A percentile compares a stretch with the other conserved stretches of the same genome.
Evolutionary conservation across 176 grass and related monocot species (phyloP).

Genomic region (Raddia guianensis): DNA sequence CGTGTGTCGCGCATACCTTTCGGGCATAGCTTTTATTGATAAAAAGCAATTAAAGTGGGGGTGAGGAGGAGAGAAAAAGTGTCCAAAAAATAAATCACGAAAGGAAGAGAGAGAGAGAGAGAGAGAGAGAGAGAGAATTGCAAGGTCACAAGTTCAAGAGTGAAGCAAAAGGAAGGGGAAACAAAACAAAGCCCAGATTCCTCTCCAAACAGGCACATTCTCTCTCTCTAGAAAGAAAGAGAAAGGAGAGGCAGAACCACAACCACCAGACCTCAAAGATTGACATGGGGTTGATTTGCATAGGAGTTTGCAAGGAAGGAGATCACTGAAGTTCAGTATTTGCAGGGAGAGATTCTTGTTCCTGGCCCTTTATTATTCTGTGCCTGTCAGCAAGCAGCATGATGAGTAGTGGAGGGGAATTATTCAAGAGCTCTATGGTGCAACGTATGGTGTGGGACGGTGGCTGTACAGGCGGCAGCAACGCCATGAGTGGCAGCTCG

Average conservation of each 20-base stretch:
- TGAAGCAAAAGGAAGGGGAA: conserved; percentile 51
- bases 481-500: conserved; percentile 43
- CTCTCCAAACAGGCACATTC: conserved; percentile 45
- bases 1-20: conserved; percentile 41
- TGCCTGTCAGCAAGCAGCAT: conserved; percentile 40
- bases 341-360: background rate
- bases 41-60: conserved; percentile 47
- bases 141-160: conserved; percentile 44
- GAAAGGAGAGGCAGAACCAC: conserved; percentile 39
- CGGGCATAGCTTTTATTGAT: conserved; percentile 35
- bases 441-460: conserved; percentile 63
- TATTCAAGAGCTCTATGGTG: conserved; percentile 64
- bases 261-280: conserved; percentile 42
- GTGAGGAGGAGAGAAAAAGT: background rate
- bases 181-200: conserved; percentile 70
- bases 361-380: background rate
- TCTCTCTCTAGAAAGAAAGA: conserved; percentile 39
- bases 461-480: conserved; percentile 36
- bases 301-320: conserved; percentile 44
- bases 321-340: conserved; percentile 12
- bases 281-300: conserved; percentile 42
- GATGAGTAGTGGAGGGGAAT: conserved; percentile 61
- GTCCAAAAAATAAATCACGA: conserved; percentile 1
- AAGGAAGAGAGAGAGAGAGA: background rate
- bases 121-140: background rate